Conservation (phyloP, 306 rosid genomes). For the Albizia julibrissin region DNA sequence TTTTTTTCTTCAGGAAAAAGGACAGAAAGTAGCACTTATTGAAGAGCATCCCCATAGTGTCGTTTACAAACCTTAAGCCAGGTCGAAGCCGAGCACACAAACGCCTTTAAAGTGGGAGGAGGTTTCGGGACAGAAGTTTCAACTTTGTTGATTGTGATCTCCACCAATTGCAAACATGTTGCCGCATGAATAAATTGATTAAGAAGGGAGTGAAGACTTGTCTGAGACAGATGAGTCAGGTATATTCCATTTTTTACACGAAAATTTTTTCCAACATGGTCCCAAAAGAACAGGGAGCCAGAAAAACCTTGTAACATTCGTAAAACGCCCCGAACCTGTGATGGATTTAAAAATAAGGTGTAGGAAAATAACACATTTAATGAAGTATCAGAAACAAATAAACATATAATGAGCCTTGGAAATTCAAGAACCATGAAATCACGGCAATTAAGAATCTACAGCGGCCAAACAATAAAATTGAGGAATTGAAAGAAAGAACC, state of each 20-base stretch:
- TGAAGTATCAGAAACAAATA: not conserved
- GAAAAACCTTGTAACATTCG: constrained; percentile 92
- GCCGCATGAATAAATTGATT: constrained; percentile 78
- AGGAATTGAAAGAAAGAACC: constrained; percentile 4
- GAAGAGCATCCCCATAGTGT: not conserved
- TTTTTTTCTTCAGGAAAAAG: not conserved
- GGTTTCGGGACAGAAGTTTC: constrained; percentile 46
- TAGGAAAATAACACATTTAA: constrained; percentile 2
- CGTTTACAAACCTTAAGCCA: constrained; percentile 70
- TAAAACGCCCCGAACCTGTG: constrained; percentile 81
- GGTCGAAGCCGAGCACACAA: constrained; percentile 61
- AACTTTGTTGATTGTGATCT: constrained; percentile 43
- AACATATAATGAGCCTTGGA: not conserved
- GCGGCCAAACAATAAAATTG: not conserved
- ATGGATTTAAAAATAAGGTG: constrained; percentile 23
- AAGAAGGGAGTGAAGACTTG: constrained; percentile 64
- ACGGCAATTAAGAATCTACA: constrained; percentile 1
- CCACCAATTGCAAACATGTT: constrained; percentile 72
- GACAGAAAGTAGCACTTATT: not conserved
- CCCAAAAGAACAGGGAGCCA: constrained; percentile 74
- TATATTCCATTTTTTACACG: constrained; percentile 60
- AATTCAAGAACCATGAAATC: not conserved
- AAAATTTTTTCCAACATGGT: constrained; percentile 44
- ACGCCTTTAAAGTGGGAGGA: constrained; percentile 79
- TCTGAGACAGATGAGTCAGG: constrained; percentile 66